Base-by-base conservation (phyloP, 306 rosid species). In the Sicyos edulis region DNA sequence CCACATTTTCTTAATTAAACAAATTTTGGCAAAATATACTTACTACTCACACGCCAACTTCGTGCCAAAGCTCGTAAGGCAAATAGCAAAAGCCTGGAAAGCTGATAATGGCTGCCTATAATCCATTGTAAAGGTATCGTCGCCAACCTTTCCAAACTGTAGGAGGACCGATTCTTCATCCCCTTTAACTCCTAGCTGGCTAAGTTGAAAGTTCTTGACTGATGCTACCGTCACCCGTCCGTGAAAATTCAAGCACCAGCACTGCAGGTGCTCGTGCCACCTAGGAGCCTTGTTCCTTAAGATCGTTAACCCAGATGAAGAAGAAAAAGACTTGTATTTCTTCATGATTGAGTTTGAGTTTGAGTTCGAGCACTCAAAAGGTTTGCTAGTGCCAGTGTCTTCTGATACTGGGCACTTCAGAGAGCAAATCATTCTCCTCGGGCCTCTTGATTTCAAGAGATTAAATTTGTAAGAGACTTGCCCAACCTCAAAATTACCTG, bases 231-330 rank as follows among this genome's bases (percentile, higher is more conserved):
- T 95, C 70, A 95, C 99, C 6, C 99, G 96, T 42, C 99, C 99
- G 26, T 95, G 99, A 79, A 95, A 95, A 83, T 95, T 95, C 83
- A 95, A 86, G 80, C 99, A 95, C 99, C 99, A 91, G 79, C 99
- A 95, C 69, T 89, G 97, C 80, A 91, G 81, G 86, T 87, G 89
- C 55, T 91, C 96, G 6, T 95, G 97, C 99, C 99, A 95, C 75
- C 99, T 86, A 21, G 97, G 99, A 72, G 97, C 97, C 83, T 95
- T 95, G 80, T 95, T 95, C 76, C 85, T 89, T 88, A 95, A 87
- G 68, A 84, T 57, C 21, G 97, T 82, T 82, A 50, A 71, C 56
- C 84, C 91, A 37, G 86, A 54, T 56, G 83, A 37, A 8, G 77
- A 32, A 20, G 50, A 61, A 37, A 71, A 24, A 13, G 45, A 54